phyloP scores from a whole-genome alignment of 2,329 filamentous ascomycete species.

The Xylaria multiplex region DNA sequence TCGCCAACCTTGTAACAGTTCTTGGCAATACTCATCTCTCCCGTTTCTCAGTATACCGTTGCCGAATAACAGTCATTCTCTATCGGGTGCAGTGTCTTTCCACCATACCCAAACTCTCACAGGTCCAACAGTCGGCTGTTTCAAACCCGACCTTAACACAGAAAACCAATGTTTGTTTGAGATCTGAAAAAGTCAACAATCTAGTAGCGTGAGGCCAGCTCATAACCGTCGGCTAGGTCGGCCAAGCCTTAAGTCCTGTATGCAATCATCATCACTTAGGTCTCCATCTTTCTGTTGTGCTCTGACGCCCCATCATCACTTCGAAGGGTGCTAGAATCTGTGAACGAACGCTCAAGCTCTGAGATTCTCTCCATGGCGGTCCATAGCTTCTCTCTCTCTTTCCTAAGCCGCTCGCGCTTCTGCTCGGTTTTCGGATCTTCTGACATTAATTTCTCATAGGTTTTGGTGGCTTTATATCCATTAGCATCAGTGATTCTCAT shows the following conservation, averaged over 20 bases:
- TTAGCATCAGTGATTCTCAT: conserved; percentile 24
- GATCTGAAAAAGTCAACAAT: neutral
- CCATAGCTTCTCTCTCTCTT: conserved; percentile 54
- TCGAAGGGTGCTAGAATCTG: neutral
- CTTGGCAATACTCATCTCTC: neutral
- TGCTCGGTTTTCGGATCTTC: conserved; percentile 55
- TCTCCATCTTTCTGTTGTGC: conserved; percentile 2
- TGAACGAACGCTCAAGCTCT: conserved; percentile 46
- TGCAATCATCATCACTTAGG: neutral
- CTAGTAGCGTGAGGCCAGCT: neutral
- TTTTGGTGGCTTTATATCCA: conserved; percentile 19
- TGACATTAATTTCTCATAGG: conserved; percentile 56
- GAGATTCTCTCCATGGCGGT: conserved; percentile 56
- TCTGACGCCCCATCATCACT: neutral
- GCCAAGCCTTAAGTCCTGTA: neutral
- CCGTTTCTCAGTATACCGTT: neutral
- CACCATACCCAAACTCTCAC: neutral
- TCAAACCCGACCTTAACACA: neutral
- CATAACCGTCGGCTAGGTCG: too few relatives aligned
- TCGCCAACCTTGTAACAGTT: neutral
- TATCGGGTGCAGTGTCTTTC: neutral
- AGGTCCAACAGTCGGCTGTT: neutral
- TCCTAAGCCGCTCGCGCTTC: conserved; percentile 53
- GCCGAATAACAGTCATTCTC: neutral
- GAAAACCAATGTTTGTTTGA: neutral